These are phyloP conservation scores for Amanita exitialis DNA, from an alignment of 768 basidiomycete species.

Conservation along the genomic window DNA sequence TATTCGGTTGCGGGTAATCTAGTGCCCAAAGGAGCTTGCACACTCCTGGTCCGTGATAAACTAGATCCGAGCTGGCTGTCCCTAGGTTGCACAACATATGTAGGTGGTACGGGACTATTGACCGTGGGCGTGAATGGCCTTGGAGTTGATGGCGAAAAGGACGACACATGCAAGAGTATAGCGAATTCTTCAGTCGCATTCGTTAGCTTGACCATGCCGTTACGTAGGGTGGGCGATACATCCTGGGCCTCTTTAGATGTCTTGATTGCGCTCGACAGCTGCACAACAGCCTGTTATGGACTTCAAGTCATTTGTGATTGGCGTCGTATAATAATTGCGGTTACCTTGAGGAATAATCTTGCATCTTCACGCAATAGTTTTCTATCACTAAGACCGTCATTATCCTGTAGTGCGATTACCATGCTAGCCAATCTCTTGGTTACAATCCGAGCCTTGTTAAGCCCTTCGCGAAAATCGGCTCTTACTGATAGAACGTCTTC, in stretches of 20 bases:
- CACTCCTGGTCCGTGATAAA: constrained; percentile 51
- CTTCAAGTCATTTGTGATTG: constrained; percentile 2
- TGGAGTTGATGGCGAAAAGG: constrained; percentile 51
- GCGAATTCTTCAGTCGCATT: constrained; percentile 83
- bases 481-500: constrained; percentile 30
- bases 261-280: constrained; percentile 68
- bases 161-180: constrained; percentile 79
- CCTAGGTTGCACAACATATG: constrained; percentile 15
- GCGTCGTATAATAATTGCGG: constrained; percentile 1
- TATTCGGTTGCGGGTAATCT: neutral
- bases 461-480: constrained; percentile 37
- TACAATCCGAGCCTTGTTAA: constrained; percentile 52
- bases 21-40: constrained; percentile 30
- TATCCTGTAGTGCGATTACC: constrained; percentile 48
- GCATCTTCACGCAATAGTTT: constrained; percentile 68
- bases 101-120: constrained; percentile 24
- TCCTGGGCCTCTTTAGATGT: constrained; percentile 49
- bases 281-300: constrained; percentile 52
- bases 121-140: constrained; percentile 47
- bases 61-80: constrained; percentile 43
- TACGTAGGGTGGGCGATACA: constrained; percentile 43
- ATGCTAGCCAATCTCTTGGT: constrained; percentile 55
- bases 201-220: constrained; percentile 65
- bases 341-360: constrained; percentile 73
- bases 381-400: constrained; percentile 41